phyloP scores from a whole-genome alignment of 495 filamentous ascomycete species.

The Aspergillus leporis region DNA sequence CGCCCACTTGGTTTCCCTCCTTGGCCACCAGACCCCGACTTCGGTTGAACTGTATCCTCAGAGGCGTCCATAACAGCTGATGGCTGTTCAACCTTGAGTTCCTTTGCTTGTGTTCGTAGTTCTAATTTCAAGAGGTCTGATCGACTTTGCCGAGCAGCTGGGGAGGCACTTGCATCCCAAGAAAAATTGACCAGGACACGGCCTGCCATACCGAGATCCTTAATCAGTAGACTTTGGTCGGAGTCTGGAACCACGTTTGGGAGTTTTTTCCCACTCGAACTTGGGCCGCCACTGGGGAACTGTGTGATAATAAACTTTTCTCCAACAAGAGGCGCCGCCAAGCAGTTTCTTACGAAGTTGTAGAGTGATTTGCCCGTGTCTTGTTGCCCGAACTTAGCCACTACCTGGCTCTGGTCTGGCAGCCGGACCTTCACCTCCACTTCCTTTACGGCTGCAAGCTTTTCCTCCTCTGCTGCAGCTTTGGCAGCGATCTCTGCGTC shows the following conservation, averaged over 20 bases:
- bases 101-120: conserved; percentile 64
- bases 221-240: conserved; percentile 61
- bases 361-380: conserved; percentile 70
- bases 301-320: conserved; percentile 55
- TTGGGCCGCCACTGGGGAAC: conserved; percentile 22
- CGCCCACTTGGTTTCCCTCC: conserved; percentile 46
- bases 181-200: conserved; percentile 73
- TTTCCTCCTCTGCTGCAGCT: conserved; percentile 54
- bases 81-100: conserved; percentile 58
- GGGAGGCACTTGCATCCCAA: conserved; percentile 64
- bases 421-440: conserved; percentile 82
- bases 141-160: conserved; percentile 39
- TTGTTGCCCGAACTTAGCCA: conserved; percentile 59
- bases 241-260: conserved; percentile 45
- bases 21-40: conserved; percentile 29
- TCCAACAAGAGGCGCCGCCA: conserved; percentile 32
- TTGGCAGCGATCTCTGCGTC: conserved; percentile 53
- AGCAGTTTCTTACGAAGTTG: conserved; percentile 57
- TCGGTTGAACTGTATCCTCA: conserved; percentile 33
- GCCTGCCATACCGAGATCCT: conserved; percentile 66
- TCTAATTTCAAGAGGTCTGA: conserved; percentile 62
- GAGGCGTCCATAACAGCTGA: conserved; percentile 41
- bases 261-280: conserved; percentile 23
- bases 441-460: conserved; percentile 60
- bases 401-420: conserved; percentile 75